Percentiles rank a stretch among this genome's conserved stretches.
These are phyloP conservation scores for Taphrina pruni DNA, from an alignment of 1,139 yeast species.

Conservation along the genomic window DNA sequence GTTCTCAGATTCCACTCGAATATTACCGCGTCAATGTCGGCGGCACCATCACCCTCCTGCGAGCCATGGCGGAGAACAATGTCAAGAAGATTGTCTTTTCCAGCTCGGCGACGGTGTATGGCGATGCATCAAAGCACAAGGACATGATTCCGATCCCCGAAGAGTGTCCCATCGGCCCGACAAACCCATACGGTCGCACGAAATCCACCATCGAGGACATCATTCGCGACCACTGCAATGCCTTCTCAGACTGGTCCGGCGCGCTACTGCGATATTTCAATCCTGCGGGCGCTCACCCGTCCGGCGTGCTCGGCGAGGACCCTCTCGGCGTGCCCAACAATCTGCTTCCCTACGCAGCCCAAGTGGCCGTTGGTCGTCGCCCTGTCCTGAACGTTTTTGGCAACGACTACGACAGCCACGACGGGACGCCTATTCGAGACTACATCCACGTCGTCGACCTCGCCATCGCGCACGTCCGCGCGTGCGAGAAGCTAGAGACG, in stretches of 20 bases:
- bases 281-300: slow-evolving; percentile 86
- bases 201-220: slow-evolving; percentile 70
- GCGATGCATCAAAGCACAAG: slow-evolving; percentile 76
- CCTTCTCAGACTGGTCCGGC: slow-evolving; percentile 62
- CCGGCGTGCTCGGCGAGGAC: slow-evolving; percentile 80
- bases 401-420: slow-evolving; percentile 65
- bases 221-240: slow-evolving; percentile 62
- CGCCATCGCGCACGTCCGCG: slow-evolving; percentile 80
- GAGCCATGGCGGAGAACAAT: slow-evolving; percentile 57
- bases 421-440: slow-evolving; percentile 84
- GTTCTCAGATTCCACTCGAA: slow-evolving; percentile 70
- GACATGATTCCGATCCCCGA: slow-evolving; percentile 83
- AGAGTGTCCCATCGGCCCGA: slow-evolving; percentile 75
- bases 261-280: slow-evolving; percentile 79
- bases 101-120: slow-evolving; percentile 84
- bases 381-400: slow-evolving; percentile 70
- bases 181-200: slow-evolving; percentile 79
- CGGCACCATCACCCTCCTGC: slow-evolving; percentile 68
- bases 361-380: slow-evolving; percentile 76
- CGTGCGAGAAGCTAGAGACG: slow-evolving; percentile 63
- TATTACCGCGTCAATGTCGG: slow-evolving; percentile 73
- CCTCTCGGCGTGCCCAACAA: slow-evolving; percentile 81
- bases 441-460: slow-evolving; percentile 82
- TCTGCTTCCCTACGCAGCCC: slow-evolving; percentile 74
- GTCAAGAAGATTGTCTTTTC: slow-evolving; percentile 72